Evolutionary conservation across 495 filamentous ascomycete species (phyloP).

Genomic region (Penicillium antarcticum): DNA sequence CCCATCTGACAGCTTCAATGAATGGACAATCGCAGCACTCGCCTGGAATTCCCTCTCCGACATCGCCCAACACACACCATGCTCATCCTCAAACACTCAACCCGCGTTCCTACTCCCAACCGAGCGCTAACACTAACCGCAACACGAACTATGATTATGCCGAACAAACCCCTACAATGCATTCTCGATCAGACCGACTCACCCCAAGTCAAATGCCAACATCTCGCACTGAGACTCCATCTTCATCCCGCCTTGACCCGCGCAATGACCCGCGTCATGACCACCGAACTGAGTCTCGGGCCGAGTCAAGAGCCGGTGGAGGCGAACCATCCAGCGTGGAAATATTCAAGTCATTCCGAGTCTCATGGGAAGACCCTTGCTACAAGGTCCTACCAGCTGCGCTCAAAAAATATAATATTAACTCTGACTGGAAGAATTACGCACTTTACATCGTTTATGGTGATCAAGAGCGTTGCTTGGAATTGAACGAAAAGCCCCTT

Average conservation of each 20-base stretch:
- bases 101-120: constrained; percentile 46
- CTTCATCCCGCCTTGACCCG: constrained; percentile 13
- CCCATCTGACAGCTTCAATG: constrained; percentile 68
- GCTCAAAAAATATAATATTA: constrained; percentile 96
- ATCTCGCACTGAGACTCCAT: constrained; percentile 34
- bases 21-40: constrained; percentile 68
- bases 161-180: constrained; percentile 34
- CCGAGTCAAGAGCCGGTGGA: constrained; percentile 49
- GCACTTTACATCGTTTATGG: constrained; percentile 97
- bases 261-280: constrained; percentile 1
- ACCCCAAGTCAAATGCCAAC: constrained; percentile 39
- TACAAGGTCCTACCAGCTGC: constrained; percentile 95
- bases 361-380: constrained; percentile 96
- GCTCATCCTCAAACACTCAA: constrained; percentile 44
- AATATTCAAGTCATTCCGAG: constrained; percentile 97
- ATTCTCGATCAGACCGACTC: constrained; percentile 33
- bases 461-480: constrained; percentile 92
- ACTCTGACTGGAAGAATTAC: constrained; percentile 94
- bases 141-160: constrained; percentile 37
- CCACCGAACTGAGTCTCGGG: constrained; percentile 23
- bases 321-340: constrained; percentile 60
- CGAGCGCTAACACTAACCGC: constrained; percentile 29
- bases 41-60: constrained; percentile 76
- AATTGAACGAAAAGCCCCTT: constrained; percentile 85
- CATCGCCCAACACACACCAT: constrained; percentile 63